phyloP scores from a whole-genome alignment of 2,329 filamentous ascomycete species.

The Botrytis fragariae region DNA sequence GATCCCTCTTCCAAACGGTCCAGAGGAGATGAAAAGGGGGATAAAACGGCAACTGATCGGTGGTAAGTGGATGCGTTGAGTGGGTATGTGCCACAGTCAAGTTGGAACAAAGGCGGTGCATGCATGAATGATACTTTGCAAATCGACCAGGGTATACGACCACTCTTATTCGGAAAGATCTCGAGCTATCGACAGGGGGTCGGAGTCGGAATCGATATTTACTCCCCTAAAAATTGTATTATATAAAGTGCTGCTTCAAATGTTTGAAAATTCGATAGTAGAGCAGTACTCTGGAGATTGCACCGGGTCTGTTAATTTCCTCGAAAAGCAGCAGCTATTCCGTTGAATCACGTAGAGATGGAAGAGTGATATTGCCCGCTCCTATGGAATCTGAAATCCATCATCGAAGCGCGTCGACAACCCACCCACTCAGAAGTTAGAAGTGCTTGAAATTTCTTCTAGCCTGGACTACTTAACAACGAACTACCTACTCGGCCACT shows the following conservation, averaged over 20 bases:
- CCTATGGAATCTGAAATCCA: constrained; percentile 1
- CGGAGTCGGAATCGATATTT: neutral
- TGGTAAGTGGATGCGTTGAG: neutral
- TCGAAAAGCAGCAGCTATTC: constrained; percentile 1
- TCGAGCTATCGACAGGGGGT: neutral
- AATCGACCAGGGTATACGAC: constrained; percentile 1
- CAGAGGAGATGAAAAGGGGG: constrained; percentile 15
- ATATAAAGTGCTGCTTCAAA: constrained; percentile 7
- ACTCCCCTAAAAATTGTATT: neutral
- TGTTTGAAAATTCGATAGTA: neutral
- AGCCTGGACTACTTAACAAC: neutral
- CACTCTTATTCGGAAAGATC: constrained; percentile 4
- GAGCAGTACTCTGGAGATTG: neutral
- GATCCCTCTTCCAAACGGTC: constrained; percentile 8
- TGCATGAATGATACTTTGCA: constrained; percentile 16
- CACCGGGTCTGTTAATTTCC: neutral
- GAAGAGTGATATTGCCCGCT: neutral
- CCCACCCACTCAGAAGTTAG: neutral
- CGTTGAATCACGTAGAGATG: neutral
- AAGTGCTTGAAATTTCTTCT: neutral
- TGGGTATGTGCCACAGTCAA: constrained; percentile 13
- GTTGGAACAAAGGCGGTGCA: constrained; percentile 9
- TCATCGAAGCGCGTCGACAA: neutral
- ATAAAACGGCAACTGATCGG: constrained; percentile 17
- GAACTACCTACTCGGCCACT: constrained; percentile 9